A percentile compares a stretch with the other conserved stretches of the same genome.
phyloP scores from a whole-genome alignment of 768 basidiomycete genomes.

The Leccinum pellstonianum region DNA sequence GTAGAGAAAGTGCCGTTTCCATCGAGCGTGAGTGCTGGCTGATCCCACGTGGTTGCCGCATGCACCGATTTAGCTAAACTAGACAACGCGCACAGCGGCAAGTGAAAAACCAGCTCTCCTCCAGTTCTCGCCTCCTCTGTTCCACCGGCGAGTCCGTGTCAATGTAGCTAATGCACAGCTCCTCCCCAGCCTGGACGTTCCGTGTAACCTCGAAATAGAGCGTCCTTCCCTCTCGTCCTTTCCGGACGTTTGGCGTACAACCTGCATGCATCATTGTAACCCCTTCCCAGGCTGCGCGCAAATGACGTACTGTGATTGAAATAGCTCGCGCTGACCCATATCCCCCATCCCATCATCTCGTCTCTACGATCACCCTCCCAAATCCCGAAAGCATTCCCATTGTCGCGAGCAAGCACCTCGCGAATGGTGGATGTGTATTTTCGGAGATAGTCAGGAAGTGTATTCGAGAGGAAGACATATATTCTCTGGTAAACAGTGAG shows the following conservation, averaged over 20 bases:
- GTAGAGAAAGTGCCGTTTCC: background rate
- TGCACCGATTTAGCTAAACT: conserved; percentile 6
- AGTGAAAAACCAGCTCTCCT: conserved; percentile 55
- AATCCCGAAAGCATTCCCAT: conserved; percentile 68
- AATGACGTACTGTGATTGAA: conserved; percentile 60
- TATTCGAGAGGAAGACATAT: conserved; percentile 50
- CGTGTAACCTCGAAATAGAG: conserved; percentile 48
- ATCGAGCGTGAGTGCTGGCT: conserved; percentile 4
- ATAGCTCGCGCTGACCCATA: conserved; percentile 60
- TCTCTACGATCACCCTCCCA: conserved; percentile 52
- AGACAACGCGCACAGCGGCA: conserved; percentile 46
- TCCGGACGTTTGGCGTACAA: conserved; percentile 52
- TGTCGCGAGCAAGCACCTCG: conserved; percentile 55
- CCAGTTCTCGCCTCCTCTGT: conserved; percentile 41
- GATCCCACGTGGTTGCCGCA: conserved; percentile 19
- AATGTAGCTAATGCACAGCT: conserved; percentile 60
- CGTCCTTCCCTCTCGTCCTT: conserved; percentile 42
- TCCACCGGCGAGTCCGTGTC: conserved; percentile 32
- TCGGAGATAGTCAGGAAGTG: conserved; percentile 30
- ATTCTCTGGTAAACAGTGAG: conserved; percentile 52
- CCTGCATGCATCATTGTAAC: conserved; percentile 33
- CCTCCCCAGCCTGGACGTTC: conserved; percentile 47
- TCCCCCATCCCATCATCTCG: conserved; percentile 67
- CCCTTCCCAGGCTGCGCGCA: background rate
- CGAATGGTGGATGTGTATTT: conserved; percentile 47